phyloP scores from a whole-genome alignment of 1,284 basidiomycete genomes.

The Taiwanofungus camphoratus region DNA sequence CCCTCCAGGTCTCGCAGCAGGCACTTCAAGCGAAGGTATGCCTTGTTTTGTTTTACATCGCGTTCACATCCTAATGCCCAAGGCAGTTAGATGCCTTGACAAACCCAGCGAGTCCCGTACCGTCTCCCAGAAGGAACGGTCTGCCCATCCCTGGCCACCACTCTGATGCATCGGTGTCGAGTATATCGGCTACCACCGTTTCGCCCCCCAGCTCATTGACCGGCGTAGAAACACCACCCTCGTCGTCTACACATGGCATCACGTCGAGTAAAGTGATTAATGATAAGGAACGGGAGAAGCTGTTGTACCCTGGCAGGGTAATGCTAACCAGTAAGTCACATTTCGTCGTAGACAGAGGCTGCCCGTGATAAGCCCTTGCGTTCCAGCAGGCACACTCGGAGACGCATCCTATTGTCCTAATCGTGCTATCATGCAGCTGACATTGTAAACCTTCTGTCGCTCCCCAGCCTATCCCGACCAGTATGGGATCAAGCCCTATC shows the following conservation, averaged over 20 bases:
- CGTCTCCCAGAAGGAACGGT: conserved; percentile 19
- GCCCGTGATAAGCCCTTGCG: too few species aligned
- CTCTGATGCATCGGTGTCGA: conserved; percentile 18
- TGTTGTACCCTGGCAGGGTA: conserved; percentile 73
- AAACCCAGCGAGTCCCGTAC: conserved; percentile 22
- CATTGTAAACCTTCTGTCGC: too few species aligned
- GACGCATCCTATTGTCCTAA: too few species aligned
- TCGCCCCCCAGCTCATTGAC: conserved; percentile 19
- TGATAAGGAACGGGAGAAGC: conserved; percentile 67
- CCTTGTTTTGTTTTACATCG: conserved; percentile 2
- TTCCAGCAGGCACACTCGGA: too few species aligned
- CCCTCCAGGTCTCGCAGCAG: conserved; percentile 68
- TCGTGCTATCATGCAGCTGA: too few species aligned
- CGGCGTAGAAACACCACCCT: conserved; percentile 16
- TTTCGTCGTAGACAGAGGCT: background rate
- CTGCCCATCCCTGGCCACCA: conserved; percentile 22
- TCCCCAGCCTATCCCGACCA: conserved; percentile 64
- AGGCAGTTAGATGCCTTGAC: conserved; percentile 35
- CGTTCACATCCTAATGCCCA: background rate
- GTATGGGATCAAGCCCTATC: conserved; percentile 70
- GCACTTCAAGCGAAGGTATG: conserved; percentile 67
- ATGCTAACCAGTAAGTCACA: conserved; percentile 71
- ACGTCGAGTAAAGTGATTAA: conserved; percentile 19
- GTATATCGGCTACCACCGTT: conserved; percentile 17
- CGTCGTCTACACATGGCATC: conserved; percentile 24